Conservation (phyloP, 148 eudicot genomes). For the Tetragonia tetragonoides region DNA sequence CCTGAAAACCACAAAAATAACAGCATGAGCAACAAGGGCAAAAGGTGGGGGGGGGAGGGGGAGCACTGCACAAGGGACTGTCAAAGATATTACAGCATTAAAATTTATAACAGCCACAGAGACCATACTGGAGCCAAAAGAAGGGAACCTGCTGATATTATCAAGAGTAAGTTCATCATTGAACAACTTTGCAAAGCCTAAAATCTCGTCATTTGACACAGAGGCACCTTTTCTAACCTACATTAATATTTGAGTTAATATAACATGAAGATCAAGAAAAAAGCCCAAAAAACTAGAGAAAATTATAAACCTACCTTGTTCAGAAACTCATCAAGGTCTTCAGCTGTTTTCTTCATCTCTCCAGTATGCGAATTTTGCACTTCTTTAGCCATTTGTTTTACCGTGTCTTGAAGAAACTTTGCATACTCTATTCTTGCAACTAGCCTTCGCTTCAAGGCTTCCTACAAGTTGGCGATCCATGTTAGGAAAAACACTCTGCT, state of each 20-base stretch:
- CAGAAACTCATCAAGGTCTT: constrained; percentile 93
- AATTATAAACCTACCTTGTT: constrained; percentile 49
- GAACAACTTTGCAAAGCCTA: constrained; percentile 80
- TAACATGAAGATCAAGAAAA: neutral
- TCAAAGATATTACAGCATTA: constrained; percentile 1
- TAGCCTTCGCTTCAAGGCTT: constrained; percentile 70
- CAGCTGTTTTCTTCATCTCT: constrained; percentile 81
- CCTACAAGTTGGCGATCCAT: constrained; percentile 39
- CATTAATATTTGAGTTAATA: constrained; percentile 15
- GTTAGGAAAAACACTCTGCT: neutral
- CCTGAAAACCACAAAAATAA: constrained; percentile 34
- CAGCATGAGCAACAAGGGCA: neutral
- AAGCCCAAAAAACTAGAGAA: neutral
- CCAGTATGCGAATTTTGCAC: constrained; percentile 84
- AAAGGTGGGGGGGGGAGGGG: neutral
- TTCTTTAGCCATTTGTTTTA: constrained; percentile 91
- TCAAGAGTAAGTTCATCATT: constrained; percentile 84
- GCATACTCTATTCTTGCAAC: constrained; percentile 93
- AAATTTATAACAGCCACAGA: neutral
- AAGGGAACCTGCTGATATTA: constrained; percentile 68
- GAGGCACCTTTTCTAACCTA: constrained; percentile 68
- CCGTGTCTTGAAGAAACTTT: constrained; percentile 91
- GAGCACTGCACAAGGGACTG: neutral
- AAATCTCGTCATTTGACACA: constrained; percentile 68
- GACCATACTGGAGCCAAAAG: constrained; percentile 3